Base-by-base conservation (phyloP, 345 rosid species). In the Viola odorata region DNA sequence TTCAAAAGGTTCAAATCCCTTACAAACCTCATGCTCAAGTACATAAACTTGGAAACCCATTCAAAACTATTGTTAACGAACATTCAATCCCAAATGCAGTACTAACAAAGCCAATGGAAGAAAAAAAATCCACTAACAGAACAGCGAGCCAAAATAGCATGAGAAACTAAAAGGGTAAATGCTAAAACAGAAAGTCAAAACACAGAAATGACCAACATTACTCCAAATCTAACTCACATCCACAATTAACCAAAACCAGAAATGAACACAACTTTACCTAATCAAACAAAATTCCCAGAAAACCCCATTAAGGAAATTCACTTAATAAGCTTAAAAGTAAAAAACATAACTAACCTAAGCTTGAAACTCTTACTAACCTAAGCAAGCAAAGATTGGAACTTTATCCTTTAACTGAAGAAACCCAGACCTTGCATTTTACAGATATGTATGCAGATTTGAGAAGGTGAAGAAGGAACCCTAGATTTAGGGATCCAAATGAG, bases 401-500 rank as follows among this genome's bases (percentile, higher is more conserved):
- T 38, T 40, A 55, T 45, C 14, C 38, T 14, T 0, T 41, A 55
- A 66, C 13, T 11, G 42, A 39, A 32, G 57, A 12, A 56, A 41
- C 11, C 13, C 23, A 68, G 12, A 39, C n/a, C 58, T 53, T n/a
- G n/a, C 59, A 58, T 48, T 12, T 6, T 13, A 41, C 32, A 17
- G 16, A 60, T 44, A 14, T 7, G 13, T 7, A 52, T 14, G 50
- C 50, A 11, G 53, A 65, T 3, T 61, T 37, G 0, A 58, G 12
- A 16, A 37, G 65, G 48, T 5, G 14, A 12, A 61, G 14, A 50
- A 41, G 32, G 64, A 77, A 69, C 69, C 72, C 80, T 72, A 67
- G 80, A 77, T 75, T 69, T 64, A 54, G 58, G 76, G 80, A 77
- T 75, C 76, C 67, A 65, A 47, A 57, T 15, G 44, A 50, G 65